Conservation (phyloP, 129 eudicot species). For the Glebionis coronaria region DNA sequence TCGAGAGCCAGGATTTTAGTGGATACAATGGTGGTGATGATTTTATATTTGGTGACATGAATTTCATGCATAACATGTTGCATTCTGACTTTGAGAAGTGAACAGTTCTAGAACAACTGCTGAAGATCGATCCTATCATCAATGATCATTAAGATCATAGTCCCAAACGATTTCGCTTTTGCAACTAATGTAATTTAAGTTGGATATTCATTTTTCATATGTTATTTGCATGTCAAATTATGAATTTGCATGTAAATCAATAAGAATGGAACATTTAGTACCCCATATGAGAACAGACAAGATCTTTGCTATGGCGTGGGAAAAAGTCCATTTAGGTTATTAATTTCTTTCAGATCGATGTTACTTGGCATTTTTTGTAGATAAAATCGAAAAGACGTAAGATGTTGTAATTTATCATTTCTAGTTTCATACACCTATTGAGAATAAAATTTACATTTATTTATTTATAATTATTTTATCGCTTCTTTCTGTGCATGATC, state of each 20-base stretch:
- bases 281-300: slow-evolving; percentile 14
- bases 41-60: slow-evolving; percentile 53
- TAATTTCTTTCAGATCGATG: slow-evolving; percentile 16
- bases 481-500: neutral
- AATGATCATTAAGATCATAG: neutral
- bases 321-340: slow-evolving; percentile 31
- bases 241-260: slow-evolving; percentile 21
- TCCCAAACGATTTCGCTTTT: neutral
- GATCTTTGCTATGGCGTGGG: slow-evolving; percentile 26
- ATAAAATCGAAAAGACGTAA: slow-evolving; percentile 1
- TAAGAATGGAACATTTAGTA: slow-evolving; percentile 36
- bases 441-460: slow-evolving; percentile 18
- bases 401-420: slow-evolving; percentile 27
- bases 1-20: slow-evolving; percentile 43
- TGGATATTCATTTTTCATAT: slow-evolving; percentile 17
- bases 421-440: neutral
- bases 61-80: slow-evolving; percentile 58
- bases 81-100: slow-evolving; percentile 49
- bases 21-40: slow-evolving; percentile 54
- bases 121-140: neutral
- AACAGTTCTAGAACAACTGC: neutral
- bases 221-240: slow-evolving; percentile 27
- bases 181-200: slow-evolving; percentile 22
- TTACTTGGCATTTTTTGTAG: slow-evolving; percentile 29
- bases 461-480: neutral